Conservation (phyloP, 345 rosid species). For the Eucalyptus tenuipes region DNA sequence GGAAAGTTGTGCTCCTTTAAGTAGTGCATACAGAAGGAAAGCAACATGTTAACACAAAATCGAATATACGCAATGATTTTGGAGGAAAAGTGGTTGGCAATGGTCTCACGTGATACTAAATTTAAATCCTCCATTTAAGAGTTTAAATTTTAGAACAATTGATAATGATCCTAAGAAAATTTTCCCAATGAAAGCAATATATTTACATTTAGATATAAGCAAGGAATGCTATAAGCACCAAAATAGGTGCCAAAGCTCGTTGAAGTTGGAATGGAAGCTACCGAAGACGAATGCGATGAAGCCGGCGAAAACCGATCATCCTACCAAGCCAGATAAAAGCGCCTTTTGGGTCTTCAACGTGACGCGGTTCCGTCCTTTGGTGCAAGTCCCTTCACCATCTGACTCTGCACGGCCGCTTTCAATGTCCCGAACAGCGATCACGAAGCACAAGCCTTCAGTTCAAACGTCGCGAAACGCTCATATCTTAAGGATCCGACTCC, state of each 20-base stretch:
- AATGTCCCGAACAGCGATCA: neutral
- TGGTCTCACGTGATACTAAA: neutral
- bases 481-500: neutral
- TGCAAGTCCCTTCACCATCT: neutral
- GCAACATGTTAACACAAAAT: neutral
- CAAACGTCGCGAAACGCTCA: neutral
- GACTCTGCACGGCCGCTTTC: neutral
- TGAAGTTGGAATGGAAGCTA: neutral
- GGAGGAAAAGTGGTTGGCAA: neutral
- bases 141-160: too few species aligned
- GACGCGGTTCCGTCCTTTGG: neutral
- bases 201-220: neutral
- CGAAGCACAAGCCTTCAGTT: neutral
- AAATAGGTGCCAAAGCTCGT: neutral
- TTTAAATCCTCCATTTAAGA: neutral
- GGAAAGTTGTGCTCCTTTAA: neutral
- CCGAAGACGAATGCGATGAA: neutral
- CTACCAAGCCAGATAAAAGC: neutral
- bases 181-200: fast-evolving
- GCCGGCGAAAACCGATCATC: neutral
- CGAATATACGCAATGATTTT: fast-evolving
- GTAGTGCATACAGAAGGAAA: too few species aligned
- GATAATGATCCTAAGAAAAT: fast-evolving
- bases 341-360: neutral
- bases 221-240: too few species aligned